Evolutionary conservation across 2,329 filamentous ascomycete genomes (phyloP).

Genomic region (Nigrograna mackinnonii): DNA sequence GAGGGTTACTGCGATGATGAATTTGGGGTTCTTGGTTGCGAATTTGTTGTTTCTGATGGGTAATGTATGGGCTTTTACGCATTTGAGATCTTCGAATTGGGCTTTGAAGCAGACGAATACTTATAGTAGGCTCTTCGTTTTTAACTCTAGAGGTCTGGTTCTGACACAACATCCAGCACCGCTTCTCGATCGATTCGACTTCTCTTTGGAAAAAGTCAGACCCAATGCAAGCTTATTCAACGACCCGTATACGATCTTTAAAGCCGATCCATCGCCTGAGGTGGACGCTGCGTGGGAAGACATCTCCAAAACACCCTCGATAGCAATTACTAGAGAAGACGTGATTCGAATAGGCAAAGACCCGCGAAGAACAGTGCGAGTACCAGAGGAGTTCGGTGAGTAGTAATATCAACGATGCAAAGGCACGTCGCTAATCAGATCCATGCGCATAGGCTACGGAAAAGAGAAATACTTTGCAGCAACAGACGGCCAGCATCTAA

Average conservation of each 20-base stretch:
- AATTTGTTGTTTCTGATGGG: too few species aligned
- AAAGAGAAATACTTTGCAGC: constrained; percentile 5
- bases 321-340: not conserved
- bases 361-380: not conserved
- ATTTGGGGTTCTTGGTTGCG: not conserved
- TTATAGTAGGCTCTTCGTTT: not conserved
- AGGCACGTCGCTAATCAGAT: too few species aligned
- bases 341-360: not conserved
- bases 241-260: not conserved
- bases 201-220: not conserved
- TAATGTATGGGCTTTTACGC: too few species aligned
- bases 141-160: too few species aligned
- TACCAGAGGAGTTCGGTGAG: not conserved
- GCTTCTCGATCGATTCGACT: not conserved
- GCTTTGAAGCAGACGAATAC: not conserved
- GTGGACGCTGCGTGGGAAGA: not conserved
- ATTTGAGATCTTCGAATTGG: not conserved
- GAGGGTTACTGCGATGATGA: not conserved
- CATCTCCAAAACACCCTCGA: not conserved
- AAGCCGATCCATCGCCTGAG: not conserved
- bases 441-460: constrained; percentile 1
- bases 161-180: not conserved
- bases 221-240: not conserved
- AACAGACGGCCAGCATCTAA: not conserved
- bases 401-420: not conserved